Evolutionary conservation across 768 basidiomycete species (phyloP), one percentile per base, ranked within the genome.

Genomic region (Brasilioporus rufonigricans): DNA sequence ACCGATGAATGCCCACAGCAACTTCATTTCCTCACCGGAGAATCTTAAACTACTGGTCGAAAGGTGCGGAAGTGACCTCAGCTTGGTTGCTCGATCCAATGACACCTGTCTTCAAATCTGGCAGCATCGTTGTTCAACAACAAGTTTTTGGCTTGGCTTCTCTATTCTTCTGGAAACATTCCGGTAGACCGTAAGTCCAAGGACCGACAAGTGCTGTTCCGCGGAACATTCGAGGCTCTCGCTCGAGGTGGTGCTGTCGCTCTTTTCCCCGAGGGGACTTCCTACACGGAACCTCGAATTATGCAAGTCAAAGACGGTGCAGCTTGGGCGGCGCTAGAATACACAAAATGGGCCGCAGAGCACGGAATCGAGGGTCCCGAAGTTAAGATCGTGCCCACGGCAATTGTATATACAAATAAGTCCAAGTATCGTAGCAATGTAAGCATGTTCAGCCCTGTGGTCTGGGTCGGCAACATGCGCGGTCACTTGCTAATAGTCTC

Each of bases 391-490:
- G 74, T 96, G 36, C 93, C 95, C 8, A 84, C 86, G 21, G 85
- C 91, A 5, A 93, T 99, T 58, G 92, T 93, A 14, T 98, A 98
- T 71, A 93, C 91, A 52, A 87, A 98, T 75, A 98, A 99, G 72
- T 84, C 89, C 33, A 96, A 95, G 76, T 99, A 98, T 68, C 80
- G 95, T 58, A 95, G 93, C 67, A 74, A 83, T 61, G 95, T 94
- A 55, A 74, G 91, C 76, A 60, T 76, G 26, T 43, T 24, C 24
- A 46, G 56, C 71, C 71, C 72, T 50, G 52, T 67, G 23, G 33
- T 48, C 46, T 53, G 29, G 21, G 39, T 33, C 43, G 4, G 36
- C 32, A 35, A n/a, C 40, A 46, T 53, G 39, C 29, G 13, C 24
- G 12, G 45, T 44, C 56, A 40, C 31, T 53, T 32, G 51, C 62